A percentile compares a stretch with the other conserved stretches of the same genome.
phyloP scores from a whole-genome alignment of 805 yeast species.

The Barnettozyma wickerhamii region DNA sequence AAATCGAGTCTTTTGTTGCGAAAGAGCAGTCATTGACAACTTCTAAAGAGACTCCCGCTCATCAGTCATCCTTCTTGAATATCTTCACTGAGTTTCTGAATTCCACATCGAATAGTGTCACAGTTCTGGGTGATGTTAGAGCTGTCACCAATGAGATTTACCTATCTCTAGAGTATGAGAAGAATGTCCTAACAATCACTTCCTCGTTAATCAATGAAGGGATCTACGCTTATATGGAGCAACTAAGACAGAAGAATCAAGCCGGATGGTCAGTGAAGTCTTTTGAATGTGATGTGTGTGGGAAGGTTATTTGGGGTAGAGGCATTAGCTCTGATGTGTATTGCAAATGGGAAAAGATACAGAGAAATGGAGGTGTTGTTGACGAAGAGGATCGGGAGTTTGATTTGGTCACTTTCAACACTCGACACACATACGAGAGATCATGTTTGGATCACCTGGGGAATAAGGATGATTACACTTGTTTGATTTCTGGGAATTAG shows the following conservation, averaged over 20 bases:
- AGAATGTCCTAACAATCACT: slow-evolving; percentile 46
- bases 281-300: slow-evolving; percentile 72
- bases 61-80: slow-evolving; percentile 40
- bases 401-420: slow-evolving; percentile 52
- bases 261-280: slow-evolving; percentile 62
- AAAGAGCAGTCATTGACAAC: slow-evolving; percentile 14
- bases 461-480: slow-evolving; percentile 24
- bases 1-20: slow-evolving; percentile 18
- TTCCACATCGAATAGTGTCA: slow-evolving; percentile 39
- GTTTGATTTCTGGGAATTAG: slow-evolving; percentile 38
- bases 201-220: slow-evolving; percentile 53
- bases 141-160: slow-evolving; percentile 59
- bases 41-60: slow-evolving; percentile 4
- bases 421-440: slow-evolving; percentile 63
- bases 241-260: slow-evolving; percentile 36
- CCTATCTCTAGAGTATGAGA: slow-evolving; percentile 61
- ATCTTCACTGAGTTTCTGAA: slow-evolving; percentile 54
- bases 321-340: slow-evolving; percentile 46
- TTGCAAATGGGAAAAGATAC: slow-evolving; percentile 52
- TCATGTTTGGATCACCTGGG: slow-evolving; percentile 51
- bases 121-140: slow-evolving; percentile 57
- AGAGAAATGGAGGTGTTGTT: slow-evolving; percentile 14
- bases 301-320: slow-evolving; percentile 67
- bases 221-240: slow-evolving; percentile 42
- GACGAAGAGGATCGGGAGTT: slow-evolving; percentile 3